Evolutionary conservation across 805 yeast genomes (phyloP).

Genomic region (Trichomonascus vanleenenianus): DNA sequence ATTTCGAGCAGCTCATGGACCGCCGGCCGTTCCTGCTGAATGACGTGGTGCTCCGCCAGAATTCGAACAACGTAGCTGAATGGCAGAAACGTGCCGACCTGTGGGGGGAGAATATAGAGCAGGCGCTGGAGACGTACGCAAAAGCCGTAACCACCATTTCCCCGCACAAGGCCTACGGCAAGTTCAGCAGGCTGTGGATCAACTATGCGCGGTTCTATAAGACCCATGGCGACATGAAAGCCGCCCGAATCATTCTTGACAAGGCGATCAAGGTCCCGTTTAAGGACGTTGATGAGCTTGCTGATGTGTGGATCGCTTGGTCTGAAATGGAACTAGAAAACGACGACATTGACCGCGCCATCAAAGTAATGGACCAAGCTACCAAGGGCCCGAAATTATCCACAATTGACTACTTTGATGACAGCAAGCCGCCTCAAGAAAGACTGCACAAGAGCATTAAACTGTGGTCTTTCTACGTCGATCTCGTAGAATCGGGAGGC

Average conservation of each 20-base stretch:
- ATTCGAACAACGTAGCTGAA: slow-evolving; percentile 49
- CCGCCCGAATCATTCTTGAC: slow-evolving; percentile 55
- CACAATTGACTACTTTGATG: slow-evolving; percentile 33
- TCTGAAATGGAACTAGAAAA: slow-evolving; percentile 51
- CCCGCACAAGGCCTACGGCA: slow-evolving; percentile 42
- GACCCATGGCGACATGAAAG: slow-evolving; percentile 40
- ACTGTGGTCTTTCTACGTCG: slow-evolving; percentile 70
- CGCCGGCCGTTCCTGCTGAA: slow-evolving; percentile 50
- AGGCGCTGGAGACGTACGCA: slow-evolving; percentile 50
- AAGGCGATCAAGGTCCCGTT: slow-evolving; percentile 68
- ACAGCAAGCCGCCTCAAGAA: slow-evolving; percentile 43
- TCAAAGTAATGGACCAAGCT: slow-evolving; percentile 36
- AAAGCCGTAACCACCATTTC: slow-evolving; percentile 59
- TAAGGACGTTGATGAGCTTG: slow-evolving; percentile 52
- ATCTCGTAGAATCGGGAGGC: slow-evolving; percentile 41
- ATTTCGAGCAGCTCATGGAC: slow-evolving; percentile 49
- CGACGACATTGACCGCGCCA: slow-evolving; percentile 40
- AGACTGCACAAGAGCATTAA: slow-evolving; percentile 52
- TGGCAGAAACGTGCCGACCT: slow-evolving; percentile 63
- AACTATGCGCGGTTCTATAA: slow-evolving; percentile 61
- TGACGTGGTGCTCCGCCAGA: slow-evolving; percentile 58
- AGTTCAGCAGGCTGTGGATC: slow-evolving; percentile 58
- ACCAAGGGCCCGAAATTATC: slow-evolving; percentile 34
- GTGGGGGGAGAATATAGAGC: slow-evolving; percentile 33
- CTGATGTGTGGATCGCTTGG: slow-evolving; percentile 69